These are phyloP conservation scores for Ceratobasidium sp. DNA, from an alignment of 1,284 basidiomycete genomes.

Conservation along the genomic window DNA sequence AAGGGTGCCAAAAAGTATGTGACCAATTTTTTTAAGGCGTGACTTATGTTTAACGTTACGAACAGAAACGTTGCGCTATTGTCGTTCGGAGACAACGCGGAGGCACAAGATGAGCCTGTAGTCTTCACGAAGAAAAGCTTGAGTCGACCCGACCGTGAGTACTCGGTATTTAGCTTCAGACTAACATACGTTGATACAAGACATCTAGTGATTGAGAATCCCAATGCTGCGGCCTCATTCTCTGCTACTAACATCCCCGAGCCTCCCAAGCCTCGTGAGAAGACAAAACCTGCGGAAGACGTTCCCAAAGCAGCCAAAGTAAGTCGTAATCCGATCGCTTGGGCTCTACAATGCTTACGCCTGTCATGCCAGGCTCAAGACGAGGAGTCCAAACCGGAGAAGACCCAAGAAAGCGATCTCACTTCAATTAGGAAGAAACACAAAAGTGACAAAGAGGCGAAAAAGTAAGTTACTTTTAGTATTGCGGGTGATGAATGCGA, in stretches of 20 bases:
- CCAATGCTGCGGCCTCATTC: constrained; percentile 50
- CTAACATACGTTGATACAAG: background rate
- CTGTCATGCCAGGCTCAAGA: background rate
- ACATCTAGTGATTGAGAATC: constrained; percentile 67
- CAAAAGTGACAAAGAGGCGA: constrained; percentile 72
- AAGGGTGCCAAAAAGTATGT: constrained; percentile 87
- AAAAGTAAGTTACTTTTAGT: constrained; percentile 61
- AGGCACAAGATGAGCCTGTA: constrained; percentile 64
- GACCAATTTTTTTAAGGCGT: background rate
- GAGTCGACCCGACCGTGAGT: constrained; percentile 83
- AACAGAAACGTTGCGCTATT: constrained; percentile 86
- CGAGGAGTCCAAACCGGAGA: constrained; percentile 55
- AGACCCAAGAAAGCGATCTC: constrained; percentile 67
- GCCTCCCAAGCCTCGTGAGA: constrained; percentile 48
- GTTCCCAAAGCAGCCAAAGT: constrained; percentile 50
- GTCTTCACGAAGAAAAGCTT: constrained; percentile 83
- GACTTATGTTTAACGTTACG: constrained; percentile 36
- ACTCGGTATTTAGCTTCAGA: background rate
- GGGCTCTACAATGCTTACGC: background rate
- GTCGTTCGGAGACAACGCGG: constrained; percentile 89
- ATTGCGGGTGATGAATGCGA: constrained; percentile 9
- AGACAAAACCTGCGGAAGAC: constrained; percentile 41
- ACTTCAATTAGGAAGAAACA: constrained; percentile 80
- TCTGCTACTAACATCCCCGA: constrained; percentile 48
- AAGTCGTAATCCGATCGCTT: background rate